Base-by-base conservation (phyloP, 768 basidiomycete genomes). In the Lactarius psammicola region DNA sequence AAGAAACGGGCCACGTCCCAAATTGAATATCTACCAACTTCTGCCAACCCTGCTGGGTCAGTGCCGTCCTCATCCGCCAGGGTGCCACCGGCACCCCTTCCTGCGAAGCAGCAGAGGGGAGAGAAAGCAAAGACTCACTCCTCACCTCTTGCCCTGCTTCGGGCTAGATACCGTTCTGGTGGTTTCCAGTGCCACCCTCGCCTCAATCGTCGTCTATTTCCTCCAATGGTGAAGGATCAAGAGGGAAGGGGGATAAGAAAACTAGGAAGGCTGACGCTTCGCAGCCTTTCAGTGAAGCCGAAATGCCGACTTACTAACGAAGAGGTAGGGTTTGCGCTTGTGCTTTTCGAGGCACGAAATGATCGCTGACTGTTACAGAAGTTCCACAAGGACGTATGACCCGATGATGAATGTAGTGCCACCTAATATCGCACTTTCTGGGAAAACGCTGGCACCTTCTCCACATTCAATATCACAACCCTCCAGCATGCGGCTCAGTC, bases 111-210 rank as follows among this genome's bases (percentile, higher is more conserved):
- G 8, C 10, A 26, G 34, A 26, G 36, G 56, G 56, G 9, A 33
- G 36, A 36, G n/a, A 57, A 36, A n/a, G n/a, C 34, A 36, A 62
- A 62, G 38, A 23, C 20, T 1, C 4, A 2, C 15, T 42, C 38
- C 30, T 62, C 61, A 38, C 28, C 54, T 2, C 40, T 62, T 40
- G 38, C 61, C 38, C 10, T 62, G 3, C 40, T 62, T 23, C 40
- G 54, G 18, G 28, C 2, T 4, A 33, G 20, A 33, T 62, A 55
- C 30, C 30, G 30, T 7, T 26, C 38, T 26, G 18, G 17, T 13
- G 28, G n/a, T 18, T 34, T 18, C 2, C 30, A 11, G 53, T 23
- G 20, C 53, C 38, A 3, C 28, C 61, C 11, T 42, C 38, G 15
- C 36, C 36, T 1, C 17, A 11, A 10, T 8, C 30, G 0, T 42